A percentile compares a stretch with the other conserved stretches of the same genome.
phyloP scores from a whole-genome alignment of 805 yeast genomes.

The Candida germanica region DNA sequence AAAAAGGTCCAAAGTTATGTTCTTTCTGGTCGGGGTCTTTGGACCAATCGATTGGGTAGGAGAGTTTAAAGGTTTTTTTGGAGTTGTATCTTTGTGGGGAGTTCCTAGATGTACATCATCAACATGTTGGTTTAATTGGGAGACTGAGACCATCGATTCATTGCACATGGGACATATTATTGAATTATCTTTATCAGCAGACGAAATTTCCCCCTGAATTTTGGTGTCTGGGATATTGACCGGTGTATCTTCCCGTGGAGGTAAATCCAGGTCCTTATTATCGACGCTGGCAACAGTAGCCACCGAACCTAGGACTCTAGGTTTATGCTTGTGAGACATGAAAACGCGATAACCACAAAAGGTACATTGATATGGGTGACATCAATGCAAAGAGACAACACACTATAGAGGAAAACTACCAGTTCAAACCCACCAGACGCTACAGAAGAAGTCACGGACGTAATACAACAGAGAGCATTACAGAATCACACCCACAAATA shows the following conservation, averaged over 20 bases:
- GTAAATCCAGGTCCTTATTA: not conserved
- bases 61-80: not conserved
- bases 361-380: too few species aligned
- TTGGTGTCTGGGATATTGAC: constrained; percentile 1
- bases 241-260: not conserved
- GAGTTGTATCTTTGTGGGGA: too few species aligned
- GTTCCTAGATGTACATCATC: constrained; percentile 61
- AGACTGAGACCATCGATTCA: constrained; percentile 51
- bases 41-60: not conserved
- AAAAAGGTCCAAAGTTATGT: constrained; percentile 46
- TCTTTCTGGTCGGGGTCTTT: constrained; percentile 19
- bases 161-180: constrained; percentile 67
- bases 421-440: too few species aligned
- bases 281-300: not conserved
- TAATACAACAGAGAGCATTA: too few species aligned
- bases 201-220: not conserved
- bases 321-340: too few species aligned
- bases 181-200: not conserved
- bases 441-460: too few species aligned
- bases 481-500: too few species aligned
- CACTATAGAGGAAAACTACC: too few species aligned
- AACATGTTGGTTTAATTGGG: constrained; percentile 63
- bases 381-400: too few species aligned
- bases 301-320: constrained; percentile 4
- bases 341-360: not conserved